These are phyloP conservation scores for Brassica juncea DNA, from an alignment of 345 rosid genomes.

Conservation along the genomic window DNA sequence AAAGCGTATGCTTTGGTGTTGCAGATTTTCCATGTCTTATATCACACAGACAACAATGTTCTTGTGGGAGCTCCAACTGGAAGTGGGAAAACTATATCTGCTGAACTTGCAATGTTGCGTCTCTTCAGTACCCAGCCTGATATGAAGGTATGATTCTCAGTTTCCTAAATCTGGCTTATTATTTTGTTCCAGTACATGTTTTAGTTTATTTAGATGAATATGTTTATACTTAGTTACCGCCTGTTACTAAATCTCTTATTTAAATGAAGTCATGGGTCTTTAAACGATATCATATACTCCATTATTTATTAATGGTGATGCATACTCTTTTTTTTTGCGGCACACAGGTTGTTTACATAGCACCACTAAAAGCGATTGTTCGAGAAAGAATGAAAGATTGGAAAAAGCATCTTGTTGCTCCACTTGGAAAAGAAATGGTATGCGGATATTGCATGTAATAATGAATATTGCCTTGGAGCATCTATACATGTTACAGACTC, in stretches of 20 bases:
- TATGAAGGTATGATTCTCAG: constrained; percentile 66
- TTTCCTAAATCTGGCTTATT: constrained; percentile 8
- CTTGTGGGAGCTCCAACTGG: constrained; percentile 99
- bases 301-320: constrained; percentile 10
- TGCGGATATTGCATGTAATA: constrained; percentile 17
- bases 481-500: constrained; percentile 23
- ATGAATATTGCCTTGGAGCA: constrained; percentile 8
- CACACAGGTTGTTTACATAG: constrained; percentile 89
- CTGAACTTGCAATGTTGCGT: constrained; percentile 97
- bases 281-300: background rate
- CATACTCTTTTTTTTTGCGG: constrained; percentile 5
- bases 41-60: constrained; percentile 89
- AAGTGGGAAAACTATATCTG: constrained; percentile 97
- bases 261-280: constrained; percentile 1
- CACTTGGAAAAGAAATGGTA: constrained; percentile 92
- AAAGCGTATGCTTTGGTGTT: constrained; percentile 35
- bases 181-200: constrained; percentile 10
- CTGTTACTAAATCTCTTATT: constrained; percentile 4
- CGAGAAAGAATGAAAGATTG: constrained; percentile 98
- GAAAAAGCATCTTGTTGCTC: constrained; percentile 82
- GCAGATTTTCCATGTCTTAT: constrained; percentile 87
- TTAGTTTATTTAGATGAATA: constrained; percentile 8
- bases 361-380: constrained; percentile 97
- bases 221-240: background rate
- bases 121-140: constrained; percentile 93